Evolutionary conservation across 2,329 filamentous ascomycete genomes (phyloP).

Genomic region (Beauveria sp.): DNA sequence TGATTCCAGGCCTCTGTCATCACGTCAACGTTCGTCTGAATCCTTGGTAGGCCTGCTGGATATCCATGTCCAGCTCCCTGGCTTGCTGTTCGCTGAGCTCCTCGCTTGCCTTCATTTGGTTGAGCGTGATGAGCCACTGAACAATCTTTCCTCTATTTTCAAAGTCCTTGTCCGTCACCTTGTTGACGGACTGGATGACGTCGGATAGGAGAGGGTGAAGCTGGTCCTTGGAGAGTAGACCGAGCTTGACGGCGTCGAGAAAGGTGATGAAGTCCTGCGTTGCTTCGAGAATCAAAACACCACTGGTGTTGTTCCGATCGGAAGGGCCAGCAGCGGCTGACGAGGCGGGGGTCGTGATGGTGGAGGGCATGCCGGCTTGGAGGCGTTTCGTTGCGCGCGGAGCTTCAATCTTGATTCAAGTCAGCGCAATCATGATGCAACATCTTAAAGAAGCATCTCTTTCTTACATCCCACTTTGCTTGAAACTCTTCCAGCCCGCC

Average conservation of each 20-base stretch:
- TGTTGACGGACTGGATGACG: conserved; percentile 94
- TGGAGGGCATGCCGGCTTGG: conserved; percentile 86
- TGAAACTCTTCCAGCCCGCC: conserved; percentile 87
- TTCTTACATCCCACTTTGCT: conserved; percentile 74
- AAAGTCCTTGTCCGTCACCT: conserved; percentile 91
- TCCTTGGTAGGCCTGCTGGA: conserved; percentile 87
- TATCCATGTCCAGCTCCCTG: conserved; percentile 83
- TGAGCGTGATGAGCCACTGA: conserved; percentile 93
- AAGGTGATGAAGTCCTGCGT: conserved; percentile 99
- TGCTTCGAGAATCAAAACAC: conserved; percentile 72
- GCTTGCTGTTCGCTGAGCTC: conserved; percentile 82
- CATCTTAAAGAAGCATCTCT: no score
- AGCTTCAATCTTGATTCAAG: conserved; percentile 68
- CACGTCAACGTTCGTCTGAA: conserved; percentile 74
- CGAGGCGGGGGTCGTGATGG: conserved; percentile 53
- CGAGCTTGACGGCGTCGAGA: conserved; percentile 86
- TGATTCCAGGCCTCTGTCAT: conserved; percentile 6
- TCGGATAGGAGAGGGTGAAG: conserved; percentile 92
- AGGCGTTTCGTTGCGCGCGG: conserved; percentile 89
- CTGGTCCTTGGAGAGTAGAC: conserved; percentile 88
- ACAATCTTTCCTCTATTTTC: conserved; percentile 95
- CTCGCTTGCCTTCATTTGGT: conserved; percentile 95
- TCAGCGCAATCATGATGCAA: not conserved
- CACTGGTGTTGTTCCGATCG: conserved; percentile 42
- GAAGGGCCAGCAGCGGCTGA: conserved; percentile 32